Conservation (phyloP, 805 yeast species). For the Dipodascus albidus region DNA sequence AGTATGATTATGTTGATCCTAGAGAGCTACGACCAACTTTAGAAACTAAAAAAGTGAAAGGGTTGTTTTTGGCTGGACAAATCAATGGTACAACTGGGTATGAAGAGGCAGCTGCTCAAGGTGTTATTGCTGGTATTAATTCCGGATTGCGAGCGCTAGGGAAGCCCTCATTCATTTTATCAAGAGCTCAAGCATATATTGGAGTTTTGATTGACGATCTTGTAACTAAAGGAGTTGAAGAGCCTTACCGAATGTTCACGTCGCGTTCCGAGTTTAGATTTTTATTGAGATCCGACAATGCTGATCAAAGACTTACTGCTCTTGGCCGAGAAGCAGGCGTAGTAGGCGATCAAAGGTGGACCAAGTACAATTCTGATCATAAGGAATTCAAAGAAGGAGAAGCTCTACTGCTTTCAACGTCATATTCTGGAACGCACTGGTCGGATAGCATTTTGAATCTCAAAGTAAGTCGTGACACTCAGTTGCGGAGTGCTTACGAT, state of each 20-base stretch:
- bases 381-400: constrained; percentile 33
- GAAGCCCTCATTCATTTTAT: constrained; percentile 37
- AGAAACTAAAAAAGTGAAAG: constrained; percentile 70
- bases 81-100: constrained; percentile 98
- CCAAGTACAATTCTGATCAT: constrained; percentile 34
- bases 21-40: constrained; percentile 66
- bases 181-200: constrained; percentile 75
- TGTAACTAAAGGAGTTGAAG: constrained; percentile 89
- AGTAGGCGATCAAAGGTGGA: constrained; percentile 49
- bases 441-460: constrained; percentile 29
- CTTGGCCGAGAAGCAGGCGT: constrained; percentile 57
- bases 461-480: constrained; percentile 39
- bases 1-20: constrained; percentile 93
- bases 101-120: constrained; percentile 98
- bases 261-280: constrained; percentile 90
- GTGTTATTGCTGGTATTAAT: constrained; percentile 88
- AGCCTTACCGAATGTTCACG: constrained; percentile 97
- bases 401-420: constrained; percentile 33
- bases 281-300: constrained; percentile 86
- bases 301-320: constrained; percentile 73
- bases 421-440: constrained; percentile 56
- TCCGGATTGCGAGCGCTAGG: constrained; percentile 54
- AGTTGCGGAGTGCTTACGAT: constrained; percentile 56
- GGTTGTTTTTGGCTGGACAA: constrained; percentile 88
- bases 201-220: constrained; percentile 93